Base-by-base conservation (phyloP, 306 rosid species). In the Crotalaria pallida region DNA sequence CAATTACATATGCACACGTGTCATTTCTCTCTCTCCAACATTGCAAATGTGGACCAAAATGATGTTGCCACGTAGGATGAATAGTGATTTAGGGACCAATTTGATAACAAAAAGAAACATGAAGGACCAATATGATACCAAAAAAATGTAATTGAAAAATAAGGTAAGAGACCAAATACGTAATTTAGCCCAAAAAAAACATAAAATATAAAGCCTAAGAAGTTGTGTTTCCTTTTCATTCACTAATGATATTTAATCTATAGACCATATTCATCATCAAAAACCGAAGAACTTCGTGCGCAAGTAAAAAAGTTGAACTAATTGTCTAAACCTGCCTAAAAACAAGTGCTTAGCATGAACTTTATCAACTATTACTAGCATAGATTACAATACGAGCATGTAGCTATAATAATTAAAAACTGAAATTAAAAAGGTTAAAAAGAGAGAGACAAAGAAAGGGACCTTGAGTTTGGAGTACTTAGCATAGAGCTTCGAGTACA, bases 391-490 rank as follows among this genome's bases (percentile, higher is more conserved):
- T 12, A 71, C 8, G 26, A 71, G 13, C 29, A 50, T 29, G 38
- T 5, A 31, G 6, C 6, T 29, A 31, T 0, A 24, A 24, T 24
- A 1, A 24, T 24, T 24, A 24, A 5, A 31, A 31, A 31, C 36
- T 5, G 8, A 34, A 43, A 47, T 44, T 16, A 33, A 50, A 66
- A 1, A 65, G 10, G 43, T 10, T 9, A 21, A 27, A 65, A 0
- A 6, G 57, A 47, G 55, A 27, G 48, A 26, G 21, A 51, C 13
- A 21, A 38, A 52, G 16, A 21, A 38, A 52, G 16, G 27, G 16
- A 89, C 99, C 99, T 94, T 94, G 65, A 94, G 80, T 65, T 75
- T 79, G 47, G 74, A 67, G 86, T 87, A 94, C 81, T 83, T 88
- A 40, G 86, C 84, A 71, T 81, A 91, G 63, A 94, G 99, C 81